Base-by-base conservation (phyloP, 768 basidiomycete genomes). In the Phanerodontia chrysosporium region DNA sequence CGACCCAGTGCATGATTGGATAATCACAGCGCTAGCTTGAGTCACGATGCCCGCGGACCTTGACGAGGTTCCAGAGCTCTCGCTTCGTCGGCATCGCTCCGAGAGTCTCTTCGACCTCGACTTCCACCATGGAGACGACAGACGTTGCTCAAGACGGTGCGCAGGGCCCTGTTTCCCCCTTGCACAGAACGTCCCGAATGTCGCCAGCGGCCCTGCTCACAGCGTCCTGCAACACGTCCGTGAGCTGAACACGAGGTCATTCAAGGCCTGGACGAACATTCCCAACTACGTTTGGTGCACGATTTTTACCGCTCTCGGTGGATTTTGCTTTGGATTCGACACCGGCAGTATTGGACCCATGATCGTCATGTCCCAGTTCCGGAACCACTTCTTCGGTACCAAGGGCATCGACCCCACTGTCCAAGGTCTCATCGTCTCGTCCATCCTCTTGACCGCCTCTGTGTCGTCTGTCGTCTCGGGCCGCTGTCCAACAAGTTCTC, bases 351-450 rank as follows among this genome's bases (percentile, higher is more conserved):
- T 79, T 21, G 81, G 79, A 1, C 75, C 79, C 30, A 67, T 81
- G 30, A 80, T 74, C 2, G 73, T 77, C 35, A 82, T 81, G 82
- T 59, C 70, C 1, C 74, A 78, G 21, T 81, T 83, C 63, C 60
- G 68, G 52, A 27, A 60, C 7, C 71, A 72, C 16, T 78, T 80
- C 60, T 60, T 58, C n/a, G 30, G 39, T 7, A 51, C 39, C 18
- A 73, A 73, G 16, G 51, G 54, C 25, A 66, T 79, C 16, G 68
- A 71, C 12, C 71, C 78, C 0, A 68, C 72, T 8, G 58, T 76
- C 44, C 75, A 78, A 28, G 79, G 80, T 25, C 65, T 80, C 14
- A 72, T 78, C 39, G 78, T 80, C 24, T 74, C 78, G 24, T 72
- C 67, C 35, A 76, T 79, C 56, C 72, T 78, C 8, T 67, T 79